These are phyloP conservation scores for Pleurotus giganteus DNA, from an alignment of 768 basidiomycete genomes.

Conservation along the genomic window DNA sequence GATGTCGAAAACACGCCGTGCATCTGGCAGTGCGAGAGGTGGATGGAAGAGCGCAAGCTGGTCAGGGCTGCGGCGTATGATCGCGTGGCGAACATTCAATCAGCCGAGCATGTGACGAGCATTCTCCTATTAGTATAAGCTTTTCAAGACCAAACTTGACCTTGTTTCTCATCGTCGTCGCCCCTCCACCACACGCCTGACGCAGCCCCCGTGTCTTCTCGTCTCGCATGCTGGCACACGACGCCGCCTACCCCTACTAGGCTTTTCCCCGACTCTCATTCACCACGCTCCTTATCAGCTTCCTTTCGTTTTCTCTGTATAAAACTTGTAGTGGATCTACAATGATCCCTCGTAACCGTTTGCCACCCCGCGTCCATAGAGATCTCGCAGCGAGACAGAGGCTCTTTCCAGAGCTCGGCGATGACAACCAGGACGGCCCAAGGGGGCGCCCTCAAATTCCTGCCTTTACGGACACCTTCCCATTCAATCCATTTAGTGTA, in stretches of 20 bases:
- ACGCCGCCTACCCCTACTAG: background rate
- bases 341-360: background rate
- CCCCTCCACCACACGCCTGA: too few species aligned
- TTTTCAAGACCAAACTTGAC: background rate
- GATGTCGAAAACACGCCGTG: too few species aligned
- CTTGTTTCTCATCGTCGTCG: background rate
- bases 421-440: background rate
- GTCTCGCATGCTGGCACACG: background rate
- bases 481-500: background rate
- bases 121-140: background rate
- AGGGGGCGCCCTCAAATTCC: background rate
- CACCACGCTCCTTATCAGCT: background rate
- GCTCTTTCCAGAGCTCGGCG: background rate
- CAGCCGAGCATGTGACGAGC: constrained; percentile 6
- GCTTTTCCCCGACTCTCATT: background rate
- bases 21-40: too few species aligned
- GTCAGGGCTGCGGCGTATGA: background rate
- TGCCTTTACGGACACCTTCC: background rate
- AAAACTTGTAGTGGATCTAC: background rate
- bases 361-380: background rate
- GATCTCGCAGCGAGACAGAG: background rate
- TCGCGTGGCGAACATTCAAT: background rate
- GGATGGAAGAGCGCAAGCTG: background rate
- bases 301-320: background rate
- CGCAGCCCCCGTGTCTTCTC: background rate